phyloP scores from a whole-genome alignment of 805 yeast species.

The Grigorovia yakushimaensis region DNA sequence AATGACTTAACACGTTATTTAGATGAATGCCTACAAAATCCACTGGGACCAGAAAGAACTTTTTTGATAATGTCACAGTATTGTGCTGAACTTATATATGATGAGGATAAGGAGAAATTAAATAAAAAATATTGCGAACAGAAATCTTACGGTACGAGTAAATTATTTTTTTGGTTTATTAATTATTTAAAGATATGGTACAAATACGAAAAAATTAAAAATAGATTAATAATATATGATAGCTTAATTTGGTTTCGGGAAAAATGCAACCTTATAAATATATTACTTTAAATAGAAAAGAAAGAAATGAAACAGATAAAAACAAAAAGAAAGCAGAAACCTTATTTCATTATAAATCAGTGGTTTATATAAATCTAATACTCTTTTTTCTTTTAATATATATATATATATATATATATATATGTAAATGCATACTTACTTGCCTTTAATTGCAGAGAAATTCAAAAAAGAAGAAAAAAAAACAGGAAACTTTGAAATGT shows the following conservation, averaged over 20 bases:
- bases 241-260: conserved; percentile 21
- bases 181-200: conserved; percentile 17
- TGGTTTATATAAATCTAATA: too few species aligned
- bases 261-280: not conserved
- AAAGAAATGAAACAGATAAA: not conserved
- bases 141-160: conserved; percentile 15
- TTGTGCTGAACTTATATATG: conserved; percentile 71
- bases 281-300: not conserved
- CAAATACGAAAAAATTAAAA: conserved; percentile 20
- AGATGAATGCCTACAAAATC: conserved; percentile 74
- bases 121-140: conserved; percentile 5
- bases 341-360: too few species aligned
- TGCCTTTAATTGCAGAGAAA: too few species aligned
- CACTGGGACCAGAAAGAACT: conserved; percentile 79
- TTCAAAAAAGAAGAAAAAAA: too few species aligned
- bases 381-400: too few species aligned
- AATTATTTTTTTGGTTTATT: not conserved
- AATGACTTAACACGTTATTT: conserved; percentile 85
- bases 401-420: too few species aligned
- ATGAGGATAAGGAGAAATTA: conserved; percentile 45
- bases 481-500: too few species aligned
- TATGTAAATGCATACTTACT: too few species aligned
- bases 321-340: not conserved
- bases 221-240: conserved; percentile 23
- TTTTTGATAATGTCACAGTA: conserved; percentile 83